These are phyloP conservation scores for Colletotrichum tropicicola DNA, from an alignment of 2,329 filamentous ascomycete species.

Conservation along the genomic window DNA sequence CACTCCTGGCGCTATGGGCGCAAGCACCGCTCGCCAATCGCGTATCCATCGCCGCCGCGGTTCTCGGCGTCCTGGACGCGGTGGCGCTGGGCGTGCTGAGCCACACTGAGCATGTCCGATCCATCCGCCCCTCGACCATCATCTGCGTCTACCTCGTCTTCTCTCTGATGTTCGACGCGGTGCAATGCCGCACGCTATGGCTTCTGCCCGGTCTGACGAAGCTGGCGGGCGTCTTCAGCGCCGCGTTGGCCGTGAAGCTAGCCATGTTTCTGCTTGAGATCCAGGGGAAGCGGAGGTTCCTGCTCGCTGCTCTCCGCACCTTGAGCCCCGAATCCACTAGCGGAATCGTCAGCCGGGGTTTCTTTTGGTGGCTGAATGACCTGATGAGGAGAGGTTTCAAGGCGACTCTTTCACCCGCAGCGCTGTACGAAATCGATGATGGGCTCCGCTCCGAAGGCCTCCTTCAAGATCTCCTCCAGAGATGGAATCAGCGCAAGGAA, in stretches of 20 bases:
- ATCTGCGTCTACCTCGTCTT: constrained; percentile 40
- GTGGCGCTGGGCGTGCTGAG: constrained; percentile 38
- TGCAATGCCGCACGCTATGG: constrained; percentile 43
- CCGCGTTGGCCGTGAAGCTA: constrained; percentile 36
- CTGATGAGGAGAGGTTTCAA: constrained; percentile 36
- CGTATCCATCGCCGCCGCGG: constrained; percentile 39
- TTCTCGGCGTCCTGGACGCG: constrained; percentile 38
- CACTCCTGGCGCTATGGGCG: constrained; percentile 36
- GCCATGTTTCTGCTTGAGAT: constrained; percentile 38
- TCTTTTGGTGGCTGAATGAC: constrained; percentile 44
- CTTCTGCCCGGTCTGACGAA: constrained; percentile 36
- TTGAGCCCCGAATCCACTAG: constrained; percentile 15
- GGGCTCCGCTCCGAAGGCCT: constrained; percentile 40
- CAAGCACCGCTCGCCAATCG: constrained; percentile 35
- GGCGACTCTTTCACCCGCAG: background rate
- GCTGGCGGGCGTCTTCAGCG: constrained; percentile 36
- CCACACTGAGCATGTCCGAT: constrained; percentile 43
- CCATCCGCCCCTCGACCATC: constrained; percentile 42
- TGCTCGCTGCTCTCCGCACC: background rate
- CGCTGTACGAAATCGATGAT: constrained; percentile 36
- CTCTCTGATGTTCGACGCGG: constrained; percentile 42
- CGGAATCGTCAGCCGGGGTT: constrained; percentile 40
- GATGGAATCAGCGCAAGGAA: constrained; percentile 35
- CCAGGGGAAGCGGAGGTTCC: constrained; percentile 9
- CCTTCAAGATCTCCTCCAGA: constrained; percentile 30